Evolutionary conservation across 352 stramenopile genomes (phyloP), one percentile per base, ranked within the genome.

Genomic region (Phytopythium sindhum): DNA sequence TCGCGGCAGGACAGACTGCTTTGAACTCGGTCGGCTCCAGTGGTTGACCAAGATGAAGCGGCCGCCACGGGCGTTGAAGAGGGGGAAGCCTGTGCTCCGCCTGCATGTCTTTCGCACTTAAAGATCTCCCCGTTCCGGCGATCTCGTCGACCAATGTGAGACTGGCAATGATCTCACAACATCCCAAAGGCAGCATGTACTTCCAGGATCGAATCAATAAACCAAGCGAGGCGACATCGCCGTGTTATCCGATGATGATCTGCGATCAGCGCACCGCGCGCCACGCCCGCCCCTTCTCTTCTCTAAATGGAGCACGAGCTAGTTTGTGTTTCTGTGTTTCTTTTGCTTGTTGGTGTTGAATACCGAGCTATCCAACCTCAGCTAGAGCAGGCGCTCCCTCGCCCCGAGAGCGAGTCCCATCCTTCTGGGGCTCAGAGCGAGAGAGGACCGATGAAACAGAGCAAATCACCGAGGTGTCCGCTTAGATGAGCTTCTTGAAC

Each of bases 401-500:
- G 19, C 35, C 10, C 52, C 23, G 17, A 7, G 9, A 42, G 8
- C 15, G 52, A 45, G 19, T 31, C 9, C 52, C 52, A 44, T 58
- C 11, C 52, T 19, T 58, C 52, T 28, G 52, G 21, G 15, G 33
- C 21, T 45, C 28, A 10, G 29, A 28, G 21, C 35, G 35, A 47
- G 52, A 39, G 33, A 58, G 52, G 31, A 45, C 52, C 52, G 51
- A 28, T 11, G 14, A 29, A 58, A 45, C 21, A 21, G 52, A 3
- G 31, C 31, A 58, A 58, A 42, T 17, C 21, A 44, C 10, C 28
- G 21, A 45, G 29, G 6, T 42, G 21, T 41, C 57, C 39, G 47
- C 60, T 73, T 76, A 74, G 65, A 93, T 84, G 44, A 93, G 42
- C 67, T 87, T 86, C 90, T 99, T 99, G 86, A 99, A 98, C 84